phyloP scores from a whole-genome alignment of 1,284 basidiomycete species.

The Fomitopsis betulina region DNA sequence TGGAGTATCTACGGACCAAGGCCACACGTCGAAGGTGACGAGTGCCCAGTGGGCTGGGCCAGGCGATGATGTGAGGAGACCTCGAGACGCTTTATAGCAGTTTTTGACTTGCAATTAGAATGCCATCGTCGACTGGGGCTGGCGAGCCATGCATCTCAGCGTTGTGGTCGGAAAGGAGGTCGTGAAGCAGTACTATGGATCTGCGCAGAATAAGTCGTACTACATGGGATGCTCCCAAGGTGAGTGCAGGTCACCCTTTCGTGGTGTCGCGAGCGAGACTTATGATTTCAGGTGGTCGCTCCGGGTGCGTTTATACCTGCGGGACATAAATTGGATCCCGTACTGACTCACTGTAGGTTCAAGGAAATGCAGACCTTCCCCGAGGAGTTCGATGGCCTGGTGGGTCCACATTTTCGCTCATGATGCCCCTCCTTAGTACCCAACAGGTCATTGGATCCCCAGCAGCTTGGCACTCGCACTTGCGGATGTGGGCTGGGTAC shows the following conservation, averaged over 20 bases:
- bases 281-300: neutral
- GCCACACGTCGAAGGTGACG: conserved; percentile 15
- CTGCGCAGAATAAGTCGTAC: conserved; percentile 21
- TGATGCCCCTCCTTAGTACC: neutral
- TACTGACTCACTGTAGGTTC: conserved; percentile 10
- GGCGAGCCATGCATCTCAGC: conserved; percentile 25
- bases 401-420: conserved; percentile 4
- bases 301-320: neutral
- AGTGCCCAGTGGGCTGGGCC: conserved; percentile 23
- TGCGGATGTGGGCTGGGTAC: conserved; percentile 21
- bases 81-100: neutral
- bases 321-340: neutral
- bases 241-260: neutral
- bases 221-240: conserved; percentile 29
- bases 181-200: conserved; percentile 22
- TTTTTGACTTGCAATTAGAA: conserved; percentile 10
- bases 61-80: conserved; percentile 20
- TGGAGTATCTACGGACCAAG: conserved; percentile 25
- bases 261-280: neutral
- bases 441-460: conserved; percentile 24
- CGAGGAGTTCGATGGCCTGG: conserved; percentile 27
- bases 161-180: conserved; percentile 25
- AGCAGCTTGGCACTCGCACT: conserved; percentile 22
- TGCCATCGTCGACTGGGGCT: conserved; percentile 26
- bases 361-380: conserved; percentile 25